Conservation (phyloP, 1,139 yeast genomes). For the Protomyces arabidopsidicola region DNA sequence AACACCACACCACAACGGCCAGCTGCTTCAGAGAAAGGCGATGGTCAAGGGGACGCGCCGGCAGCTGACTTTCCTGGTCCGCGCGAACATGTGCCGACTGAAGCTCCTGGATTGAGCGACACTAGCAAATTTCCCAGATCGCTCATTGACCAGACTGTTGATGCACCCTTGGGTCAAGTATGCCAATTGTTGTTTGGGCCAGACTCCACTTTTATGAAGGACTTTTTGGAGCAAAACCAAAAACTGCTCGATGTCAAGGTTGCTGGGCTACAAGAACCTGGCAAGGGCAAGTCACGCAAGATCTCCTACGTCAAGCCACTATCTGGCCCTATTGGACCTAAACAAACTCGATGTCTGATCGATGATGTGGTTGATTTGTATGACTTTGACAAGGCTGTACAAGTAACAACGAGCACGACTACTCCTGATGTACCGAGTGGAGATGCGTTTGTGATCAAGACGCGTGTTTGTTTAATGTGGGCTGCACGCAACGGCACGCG, state of each 20-base stretch:
- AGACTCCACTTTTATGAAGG: constrained; percentile 55
- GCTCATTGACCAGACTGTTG: constrained; percentile 55
- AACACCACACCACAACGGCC: neutral
- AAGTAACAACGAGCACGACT: constrained; percentile 61
- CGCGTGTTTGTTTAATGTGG: constrained; percentile 68
- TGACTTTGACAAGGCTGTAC: constrained; percentile 55
- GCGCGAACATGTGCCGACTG: constrained; percentile 53
- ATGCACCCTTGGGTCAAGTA: constrained; percentile 79
- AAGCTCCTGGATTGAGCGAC: constrained; percentile 49
- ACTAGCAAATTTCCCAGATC: constrained; percentile 53
- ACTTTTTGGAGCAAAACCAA: constrained; percentile 56
- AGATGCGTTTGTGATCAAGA: constrained; percentile 65
- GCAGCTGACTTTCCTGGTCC: constrained; percentile 47
- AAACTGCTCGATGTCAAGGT: constrained; percentile 62
- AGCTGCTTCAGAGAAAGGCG: neutral
- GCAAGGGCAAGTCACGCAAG: constrained; percentile 44
- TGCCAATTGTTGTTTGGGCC: constrained; percentile 67
- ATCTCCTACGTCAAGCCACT: constrained; percentile 78
- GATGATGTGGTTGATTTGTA: constrained; percentile 64
- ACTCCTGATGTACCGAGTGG: constrained; percentile 98
- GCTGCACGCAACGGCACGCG: constrained; percentile 63
- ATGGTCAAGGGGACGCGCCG: neutral
- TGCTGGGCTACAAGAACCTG: constrained; percentile 50
- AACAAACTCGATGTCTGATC: constrained; percentile 78
- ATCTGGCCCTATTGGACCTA: constrained; percentile 83